A percentile compares a stretch with the other conserved stretches of the same genome.
Conservation (phyloP, 1,139 yeast genomes). For the Magnusiomyces sp. region DNA sequence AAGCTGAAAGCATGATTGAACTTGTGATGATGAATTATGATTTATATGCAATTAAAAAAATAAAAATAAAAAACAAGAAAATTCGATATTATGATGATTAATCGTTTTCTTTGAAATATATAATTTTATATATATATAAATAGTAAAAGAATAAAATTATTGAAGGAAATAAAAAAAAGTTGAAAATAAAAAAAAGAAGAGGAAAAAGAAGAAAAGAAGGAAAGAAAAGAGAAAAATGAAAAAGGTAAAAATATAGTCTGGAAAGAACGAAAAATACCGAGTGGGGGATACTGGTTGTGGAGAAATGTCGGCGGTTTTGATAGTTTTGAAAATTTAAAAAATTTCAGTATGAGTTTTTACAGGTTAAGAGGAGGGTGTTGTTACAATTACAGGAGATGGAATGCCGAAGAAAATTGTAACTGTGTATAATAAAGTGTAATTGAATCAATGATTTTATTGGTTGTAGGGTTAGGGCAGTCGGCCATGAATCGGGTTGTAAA, state of each 20-base stretch:
- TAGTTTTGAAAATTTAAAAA: not conserved
- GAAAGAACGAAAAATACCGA: not conserved
- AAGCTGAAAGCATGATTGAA: conserved; percentile 5
- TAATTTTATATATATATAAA: no score
- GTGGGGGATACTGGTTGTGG: conserved; percentile 8
- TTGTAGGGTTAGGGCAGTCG: not conserved
- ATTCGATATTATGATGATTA: not conserved
- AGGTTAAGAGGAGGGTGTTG: no score
- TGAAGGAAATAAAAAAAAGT: conserved; percentile 1
- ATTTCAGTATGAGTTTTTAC: no score
- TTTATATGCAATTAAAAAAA: not conserved
- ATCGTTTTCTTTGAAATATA: no score
- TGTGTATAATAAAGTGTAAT: no score
- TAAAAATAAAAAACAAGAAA: no score
- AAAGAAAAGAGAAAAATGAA: not conserved
- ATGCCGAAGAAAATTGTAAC: no score
- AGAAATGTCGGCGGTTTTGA: conserved; percentile 9
- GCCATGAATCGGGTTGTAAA: not conserved
- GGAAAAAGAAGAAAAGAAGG: not conserved
- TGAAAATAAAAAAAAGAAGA: not conserved
- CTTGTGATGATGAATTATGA: not conserved
- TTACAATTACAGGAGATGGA: no score
- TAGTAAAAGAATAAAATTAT: no score
- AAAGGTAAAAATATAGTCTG: conserved; percentile 1
- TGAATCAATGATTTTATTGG: no score